A percentile compares a stretch with the other conserved stretches of the same genome.
Evolutionary conservation across 257 asterid species (phyloP).

Genomic region (Scutellaria baicalensis): DNA sequence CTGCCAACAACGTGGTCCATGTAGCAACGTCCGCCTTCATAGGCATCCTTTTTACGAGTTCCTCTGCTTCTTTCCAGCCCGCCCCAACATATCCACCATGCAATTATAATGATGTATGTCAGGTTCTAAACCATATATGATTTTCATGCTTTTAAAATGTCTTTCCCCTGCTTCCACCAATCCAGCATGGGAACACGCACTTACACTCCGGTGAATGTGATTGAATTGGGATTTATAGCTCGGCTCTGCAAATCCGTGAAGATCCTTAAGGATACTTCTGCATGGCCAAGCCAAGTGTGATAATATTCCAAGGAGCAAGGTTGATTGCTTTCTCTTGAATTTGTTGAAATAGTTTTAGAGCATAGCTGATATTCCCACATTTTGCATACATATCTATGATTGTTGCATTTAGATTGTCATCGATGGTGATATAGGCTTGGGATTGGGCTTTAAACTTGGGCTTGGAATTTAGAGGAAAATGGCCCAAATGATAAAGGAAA

Average conservation of each 20-base stretch:
- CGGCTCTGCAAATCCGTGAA: slow-evolving; percentile 56
- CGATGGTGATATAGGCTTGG: slow-evolving; percentile 44
- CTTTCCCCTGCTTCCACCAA: slow-evolving; percentile 64
- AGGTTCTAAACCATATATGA: slow-evolving; percentile 47
- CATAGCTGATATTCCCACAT: slow-evolving; percentile 62
- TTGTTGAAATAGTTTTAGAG: slow-evolving; percentile 53
- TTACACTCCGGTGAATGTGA: slow-evolving; percentile 76
- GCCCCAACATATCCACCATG: no score
- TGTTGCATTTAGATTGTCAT: slow-evolving; percentile 71
- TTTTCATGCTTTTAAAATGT: slow-evolving; percentile 66
- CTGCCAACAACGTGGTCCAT: slow-evolving; percentile 66
- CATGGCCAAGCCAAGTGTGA: slow-evolving; percentile 84
- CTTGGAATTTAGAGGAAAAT: no score
- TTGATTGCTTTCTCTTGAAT: slow-evolving; percentile 38
- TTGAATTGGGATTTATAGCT: slow-evolving; percentile 42
- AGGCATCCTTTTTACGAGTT: no score
- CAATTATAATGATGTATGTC: slow-evolving; percentile 79
- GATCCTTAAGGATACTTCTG: slow-evolving; percentile 56
- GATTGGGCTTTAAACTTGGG: no score
- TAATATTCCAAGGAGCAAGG: slow-evolving; percentile 91
- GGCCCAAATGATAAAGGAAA: no score
- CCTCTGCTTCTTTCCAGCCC: no score
- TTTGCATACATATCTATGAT: slow-evolving; percentile 93
- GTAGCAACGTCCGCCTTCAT: no score
- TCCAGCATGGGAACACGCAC: slow-evolving; percentile 96